Base-by-base conservation (phyloP, 352 stramenopile species). In the Phytophthora citrophthora region DNA sequence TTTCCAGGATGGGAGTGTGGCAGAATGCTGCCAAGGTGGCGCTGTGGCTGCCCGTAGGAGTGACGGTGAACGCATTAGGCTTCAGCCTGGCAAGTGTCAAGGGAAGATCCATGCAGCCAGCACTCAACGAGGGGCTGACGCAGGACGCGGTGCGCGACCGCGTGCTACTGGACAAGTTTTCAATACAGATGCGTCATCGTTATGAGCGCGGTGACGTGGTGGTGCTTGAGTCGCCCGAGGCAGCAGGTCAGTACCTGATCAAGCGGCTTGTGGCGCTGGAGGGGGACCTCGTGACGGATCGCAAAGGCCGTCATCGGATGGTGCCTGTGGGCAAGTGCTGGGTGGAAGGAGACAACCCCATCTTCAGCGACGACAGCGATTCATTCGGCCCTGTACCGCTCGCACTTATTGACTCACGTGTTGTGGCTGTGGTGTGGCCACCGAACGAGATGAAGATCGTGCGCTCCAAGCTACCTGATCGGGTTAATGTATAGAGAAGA, bases 81-180 rank as follows among this genome's bases (percentile, higher is more conserved):
- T 67, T 94, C 48, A 94, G 88, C 64, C 55, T 76, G 8, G 86
- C 86, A 29, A 90, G 76, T 41, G 78, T 96, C 18, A 86, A 91
- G 60, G 88, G 88, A 5, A 79, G 86, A 24, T 94, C 86, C 9
- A 96, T 96, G 88, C 88, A 96, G 68, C 88, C 88, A 40, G 61
- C 64, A 53, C 74, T 96, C 16, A 96, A 96, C 55, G 74, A 86
- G 20, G 86, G 84, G n/a, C 70, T 94, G 26, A 66, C 55, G 15
- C 70, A 86, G 39, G 81, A 91, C 54, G 67, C 70, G 13, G 76
- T 91, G 67, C 81, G 86, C 43, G 86, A 95, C 66, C 78, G 83
- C 65, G 88, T 95, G 55, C 65, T 95, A 61, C 76, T 95, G 53
- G 86, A 95, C 79, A 94, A 93, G 65, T 93, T 90, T 54, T 94